Conservation (phyloP, 2,329 filamentous ascomycete species). For the Ramularia collo-cygni region DNA sequence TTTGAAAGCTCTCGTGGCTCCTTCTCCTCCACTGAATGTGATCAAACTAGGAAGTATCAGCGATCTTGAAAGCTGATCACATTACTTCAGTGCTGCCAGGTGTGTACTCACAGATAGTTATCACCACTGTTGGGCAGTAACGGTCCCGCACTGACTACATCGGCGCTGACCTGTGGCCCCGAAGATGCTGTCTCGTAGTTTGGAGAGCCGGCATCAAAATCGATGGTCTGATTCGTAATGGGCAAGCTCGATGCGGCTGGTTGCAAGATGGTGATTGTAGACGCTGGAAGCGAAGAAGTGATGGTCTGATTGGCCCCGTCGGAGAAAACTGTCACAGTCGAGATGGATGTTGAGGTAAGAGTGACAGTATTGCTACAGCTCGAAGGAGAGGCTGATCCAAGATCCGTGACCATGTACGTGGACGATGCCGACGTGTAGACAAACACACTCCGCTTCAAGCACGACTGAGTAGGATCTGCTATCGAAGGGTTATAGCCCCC, state of each 20-base stretch:
- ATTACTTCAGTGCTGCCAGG: too few species aligned
- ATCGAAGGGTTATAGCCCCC: too few species aligned
- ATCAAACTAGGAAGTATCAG: slow-evolving; percentile 3
- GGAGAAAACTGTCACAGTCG: slow-evolving; percentile 6
- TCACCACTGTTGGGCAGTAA: slow-evolving; percentile 6
- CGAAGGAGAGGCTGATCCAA: slow-evolving; percentile 3
- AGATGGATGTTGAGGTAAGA: not conserved
- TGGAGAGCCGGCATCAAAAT: slow-evolving; percentile 2
- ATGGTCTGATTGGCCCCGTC: too few species aligned
- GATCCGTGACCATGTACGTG: slow-evolving; percentile 3
- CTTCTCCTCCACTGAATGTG: not conserved
- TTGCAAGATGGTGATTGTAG: too few species aligned
- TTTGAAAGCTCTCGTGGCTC: not conserved
- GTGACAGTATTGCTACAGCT: slow-evolving; percentile 4
- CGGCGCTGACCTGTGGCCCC: slow-evolving; percentile 2
- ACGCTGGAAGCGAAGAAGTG: too few species aligned
- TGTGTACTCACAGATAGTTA: slow-evolving; percentile 3
- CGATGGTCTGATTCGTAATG: slow-evolving; percentile 1
- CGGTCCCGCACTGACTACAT: slow-evolving; percentile 2
- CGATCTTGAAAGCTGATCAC: not conserved
- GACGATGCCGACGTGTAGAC: slow-evolving; percentile 2
- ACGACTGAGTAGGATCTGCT: too few species aligned
- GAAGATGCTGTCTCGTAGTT: slow-evolving; percentile 1
- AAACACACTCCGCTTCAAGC: not conserved
- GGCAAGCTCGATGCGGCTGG: too few species aligned